These are phyloP conservation scores for Fusarium sp. DNA, from an alignment of 2,329 filamentous ascomycete species.

Conservation along the genomic window DNA sequence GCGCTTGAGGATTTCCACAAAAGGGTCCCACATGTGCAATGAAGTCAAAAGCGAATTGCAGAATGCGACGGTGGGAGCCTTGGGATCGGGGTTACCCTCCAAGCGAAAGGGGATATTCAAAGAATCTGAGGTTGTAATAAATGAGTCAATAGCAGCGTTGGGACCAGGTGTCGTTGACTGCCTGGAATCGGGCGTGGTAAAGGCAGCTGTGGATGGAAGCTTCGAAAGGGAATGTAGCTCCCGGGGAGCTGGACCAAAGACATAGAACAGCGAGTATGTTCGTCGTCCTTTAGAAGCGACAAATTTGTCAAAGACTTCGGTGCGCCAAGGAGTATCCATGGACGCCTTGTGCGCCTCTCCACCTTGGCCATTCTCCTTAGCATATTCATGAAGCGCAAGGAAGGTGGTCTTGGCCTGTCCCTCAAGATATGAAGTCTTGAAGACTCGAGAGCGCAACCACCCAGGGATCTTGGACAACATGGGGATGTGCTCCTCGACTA, in stretches of 20 bases:
- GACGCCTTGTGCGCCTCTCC: conserved; percentile 73
- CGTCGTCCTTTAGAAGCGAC: conserved; percentile 68
- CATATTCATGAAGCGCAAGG: conserved; percentile 79
- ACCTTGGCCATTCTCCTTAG: conserved; percentile 72
- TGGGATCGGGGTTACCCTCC: conserved; percentile 74
- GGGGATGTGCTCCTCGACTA: conserved; percentile 77
- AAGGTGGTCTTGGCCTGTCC: conserved; percentile 63
- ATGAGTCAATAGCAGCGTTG: conserved; percentile 71
- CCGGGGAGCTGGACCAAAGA: conserved; percentile 79
- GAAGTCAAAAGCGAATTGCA: conserved; percentile 84
- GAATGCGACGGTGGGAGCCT: conserved; percentile 79
- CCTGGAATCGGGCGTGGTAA: conserved; percentile 64
- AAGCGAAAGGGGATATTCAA: conserved; percentile 78
- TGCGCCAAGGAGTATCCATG: conserved; percentile 70
- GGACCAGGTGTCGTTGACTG: conserved; percentile 65
- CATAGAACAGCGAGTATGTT: conserved; percentile 79
- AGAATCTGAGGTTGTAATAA: conserved; percentile 74
- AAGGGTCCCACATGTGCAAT: conserved; percentile 82
- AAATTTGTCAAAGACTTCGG: conserved; percentile 67
- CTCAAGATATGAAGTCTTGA: conserved; percentile 73
- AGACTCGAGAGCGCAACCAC: conserved; percentile 80
- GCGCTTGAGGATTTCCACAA: conserved; percentile 71
- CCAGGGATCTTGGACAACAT: conserved; percentile 80
- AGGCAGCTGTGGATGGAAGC: conserved; percentile 60
- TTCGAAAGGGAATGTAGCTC: conserved; percentile 70